A percentile compares a stretch with the other conserved stretches of the same genome.
Evolutionary conservation across 2,329 filamentous ascomycete species (phyloP).

Genomic region (Fusarium sp.): DNA sequence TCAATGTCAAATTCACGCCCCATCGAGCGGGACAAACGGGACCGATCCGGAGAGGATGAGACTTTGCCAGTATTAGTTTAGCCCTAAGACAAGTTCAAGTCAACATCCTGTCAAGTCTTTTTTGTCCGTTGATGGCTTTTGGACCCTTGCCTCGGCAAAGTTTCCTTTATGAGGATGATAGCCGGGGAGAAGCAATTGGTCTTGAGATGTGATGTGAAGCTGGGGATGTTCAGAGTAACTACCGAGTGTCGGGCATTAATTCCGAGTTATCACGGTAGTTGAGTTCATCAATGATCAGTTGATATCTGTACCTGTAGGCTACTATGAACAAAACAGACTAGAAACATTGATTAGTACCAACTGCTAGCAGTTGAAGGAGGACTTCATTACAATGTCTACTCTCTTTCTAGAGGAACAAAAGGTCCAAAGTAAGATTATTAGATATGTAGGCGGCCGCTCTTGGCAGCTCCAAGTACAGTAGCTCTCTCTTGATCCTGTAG

Average conservation of each 20-base stretch:
- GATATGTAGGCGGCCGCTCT: background rate
- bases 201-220: conserved; percentile 1
- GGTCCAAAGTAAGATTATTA: background rate
- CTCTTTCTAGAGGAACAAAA: background rate
- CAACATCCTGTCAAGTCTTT: background rate
- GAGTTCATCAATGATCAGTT: background rate
- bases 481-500: background rate
- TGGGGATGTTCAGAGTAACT: conserved; percentile 13
- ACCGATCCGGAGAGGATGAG: conserved; percentile 41
- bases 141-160: conserved; percentile 31
- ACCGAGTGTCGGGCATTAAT: conserved; percentile 1
- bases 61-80: conserved; percentile 33
- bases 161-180: background rate
- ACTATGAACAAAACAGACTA: background rate
- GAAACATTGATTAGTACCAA: background rate
- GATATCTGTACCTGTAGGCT: background rate
- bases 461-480: background rate
- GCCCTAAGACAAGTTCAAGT: conserved; percentile 7
- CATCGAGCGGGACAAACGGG: conserved; percentile 37
- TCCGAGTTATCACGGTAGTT: background rate
- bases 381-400: background rate
- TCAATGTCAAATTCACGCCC: conserved; percentile 28
- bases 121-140: background rate
- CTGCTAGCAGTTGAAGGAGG: background rate
- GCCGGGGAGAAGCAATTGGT: background rate